Evolutionary conservation across 2,329 filamentous ascomycete species (phyloP).

Genomic region (Fusarium albosuccineum): DNA sequence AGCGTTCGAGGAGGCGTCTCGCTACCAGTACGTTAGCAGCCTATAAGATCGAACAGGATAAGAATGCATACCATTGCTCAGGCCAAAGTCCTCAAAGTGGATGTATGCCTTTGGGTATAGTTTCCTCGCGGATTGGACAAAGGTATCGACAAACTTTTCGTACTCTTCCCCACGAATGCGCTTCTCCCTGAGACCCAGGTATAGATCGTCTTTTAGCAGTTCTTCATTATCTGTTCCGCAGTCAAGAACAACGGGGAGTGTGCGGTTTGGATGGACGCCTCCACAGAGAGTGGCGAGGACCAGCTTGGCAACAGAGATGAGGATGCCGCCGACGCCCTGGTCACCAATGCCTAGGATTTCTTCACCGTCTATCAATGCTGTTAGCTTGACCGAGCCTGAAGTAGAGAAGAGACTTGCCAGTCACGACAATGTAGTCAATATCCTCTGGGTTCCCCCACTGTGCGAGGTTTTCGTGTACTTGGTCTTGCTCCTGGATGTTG

Average conservation of each 20-base stretch:
- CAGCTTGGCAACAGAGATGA: slow-evolving; percentile 88
- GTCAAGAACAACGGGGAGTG: slow-evolving; percentile 85
- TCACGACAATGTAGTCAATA: slow-evolving; percentile 90
- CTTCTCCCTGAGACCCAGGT: slow-evolving; percentile 78
- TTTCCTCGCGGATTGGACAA: slow-evolving; percentile 76
- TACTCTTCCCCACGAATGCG: slow-evolving; percentile 79
- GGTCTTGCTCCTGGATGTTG: slow-evolving; percentile 76
- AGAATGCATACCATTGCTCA: slow-evolving; percentile 70
- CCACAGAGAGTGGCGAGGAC: slow-evolving; percentile 86
- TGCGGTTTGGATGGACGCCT: slow-evolving; percentile 84
- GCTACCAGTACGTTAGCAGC: slow-evolving; percentile 56
- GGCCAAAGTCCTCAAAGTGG: slow-evolving; percentile 91
- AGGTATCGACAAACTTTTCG: slow-evolving; percentile 80
- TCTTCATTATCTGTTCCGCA: slow-evolving; percentile 86
- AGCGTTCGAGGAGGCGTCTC: slow-evolving; percentile 80
- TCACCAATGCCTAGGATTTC: slow-evolving; percentile 91
- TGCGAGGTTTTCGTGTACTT: slow-evolving; percentile 74
- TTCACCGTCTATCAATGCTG: slow-evolving; percentile 61
- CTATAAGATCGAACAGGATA: neutral
- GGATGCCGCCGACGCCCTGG: slow-evolving; percentile 85
- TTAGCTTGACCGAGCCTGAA: neutral
- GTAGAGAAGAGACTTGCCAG: slow-evolving; percentile 63
- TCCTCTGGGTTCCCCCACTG: slow-evolving; percentile 79
- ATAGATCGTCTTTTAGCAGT: slow-evolving; percentile 80
- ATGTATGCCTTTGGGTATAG: slow-evolving; percentile 85